Evolutionary conservation across 225 moss, liverwort and hornwort genomes (phyloP).

Genomic region (Anthoceros angustus): DNA sequence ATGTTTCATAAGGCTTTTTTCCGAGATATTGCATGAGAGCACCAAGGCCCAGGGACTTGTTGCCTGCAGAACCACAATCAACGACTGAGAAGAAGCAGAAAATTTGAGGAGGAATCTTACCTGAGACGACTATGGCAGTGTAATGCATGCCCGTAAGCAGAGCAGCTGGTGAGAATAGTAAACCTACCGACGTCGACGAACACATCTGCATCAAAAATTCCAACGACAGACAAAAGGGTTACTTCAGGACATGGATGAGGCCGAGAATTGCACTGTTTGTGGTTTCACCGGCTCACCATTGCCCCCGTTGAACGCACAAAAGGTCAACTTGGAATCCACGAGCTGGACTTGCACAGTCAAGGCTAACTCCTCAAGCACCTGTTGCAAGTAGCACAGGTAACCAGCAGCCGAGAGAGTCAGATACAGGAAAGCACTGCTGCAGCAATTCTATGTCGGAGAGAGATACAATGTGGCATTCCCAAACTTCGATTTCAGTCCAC

Average conservation of each 20-base stretch:
- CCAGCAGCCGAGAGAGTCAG: neutral
- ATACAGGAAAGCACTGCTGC: neutral
- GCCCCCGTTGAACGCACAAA: conserved; percentile 89
- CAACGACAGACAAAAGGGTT: neutral
- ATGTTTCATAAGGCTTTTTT: conserved; percentile 48
- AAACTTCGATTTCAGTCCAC: conserved; percentile 8
- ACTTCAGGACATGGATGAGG: neutral
- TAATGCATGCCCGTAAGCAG: neutral
- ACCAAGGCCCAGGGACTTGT: conserved; percentile 70
- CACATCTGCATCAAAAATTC: conserved; percentile 19
- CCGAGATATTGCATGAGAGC: conserved; percentile 71
- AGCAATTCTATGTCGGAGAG: neutral
- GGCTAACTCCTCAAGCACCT: conserved; percentile 79
- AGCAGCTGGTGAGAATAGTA: neutral
- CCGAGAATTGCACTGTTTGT: neutral
- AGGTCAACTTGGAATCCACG: conserved; percentile 58
- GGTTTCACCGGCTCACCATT: conserved; percentile 23
- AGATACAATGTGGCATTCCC: neutral
- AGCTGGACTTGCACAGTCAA: conserved; percentile 78
- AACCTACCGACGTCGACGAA: conserved; percentile 35
- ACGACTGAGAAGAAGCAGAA: neutral
- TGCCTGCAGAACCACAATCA: conserved; percentile 39
- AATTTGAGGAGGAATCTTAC: neutral
- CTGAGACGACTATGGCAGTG: neutral
- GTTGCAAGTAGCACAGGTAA: neutral